These are phyloP conservation scores for Rhododendron ovatum DNA, from an alignment of 148 eudicot species.

Conservation along the genomic window DNA sequence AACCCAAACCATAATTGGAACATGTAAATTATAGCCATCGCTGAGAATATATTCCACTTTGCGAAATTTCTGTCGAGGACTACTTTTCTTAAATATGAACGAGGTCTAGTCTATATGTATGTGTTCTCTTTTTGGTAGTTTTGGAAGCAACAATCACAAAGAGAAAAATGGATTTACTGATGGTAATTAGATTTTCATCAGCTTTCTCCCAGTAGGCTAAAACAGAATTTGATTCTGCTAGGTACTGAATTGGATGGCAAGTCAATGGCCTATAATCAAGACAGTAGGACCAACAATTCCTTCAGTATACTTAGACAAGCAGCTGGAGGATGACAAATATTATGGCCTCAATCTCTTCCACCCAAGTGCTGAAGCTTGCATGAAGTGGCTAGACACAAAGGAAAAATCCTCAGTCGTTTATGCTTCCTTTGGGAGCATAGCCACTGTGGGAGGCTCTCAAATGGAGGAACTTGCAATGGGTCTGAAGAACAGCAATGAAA, in stretches of 20 bases:
- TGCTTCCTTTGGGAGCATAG: conserved; percentile 54
- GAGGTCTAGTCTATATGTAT: too few relatives aligned
- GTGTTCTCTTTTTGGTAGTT: not conserved
- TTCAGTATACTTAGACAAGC: conserved; percentile 40
- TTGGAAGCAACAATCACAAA: not conserved
- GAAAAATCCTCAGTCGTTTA: conserved; percentile 40
- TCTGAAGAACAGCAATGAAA: conserved; percentile 8
- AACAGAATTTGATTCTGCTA: conserved; percentile 3
- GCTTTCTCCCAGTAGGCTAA: not conserved
- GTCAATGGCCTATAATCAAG: conserved; percentile 23
- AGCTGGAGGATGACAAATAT: conserved; percentile 37
- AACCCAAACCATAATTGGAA: too few relatives aligned
- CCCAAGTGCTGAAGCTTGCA: conserved; percentile 20
- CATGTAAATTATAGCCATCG: too few relatives aligned
- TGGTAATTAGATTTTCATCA: not conserved
- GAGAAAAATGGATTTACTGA: not conserved
- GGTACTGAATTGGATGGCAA: conserved; percentile 43
- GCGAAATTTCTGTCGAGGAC: too few relatives aligned
- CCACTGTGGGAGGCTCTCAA: conserved; percentile 28
- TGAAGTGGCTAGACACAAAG: conserved; percentile 45
- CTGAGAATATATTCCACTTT: too few relatives aligned
- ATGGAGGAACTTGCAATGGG: conserved; percentile 47
- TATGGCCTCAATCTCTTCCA: conserved; percentile 43
- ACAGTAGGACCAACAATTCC: conserved; percentile 59
- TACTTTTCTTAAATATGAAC: not conserved